Conservation (phyloP, 768 basidiomycete genomes). For the Gyrodon lividus region DNA sequence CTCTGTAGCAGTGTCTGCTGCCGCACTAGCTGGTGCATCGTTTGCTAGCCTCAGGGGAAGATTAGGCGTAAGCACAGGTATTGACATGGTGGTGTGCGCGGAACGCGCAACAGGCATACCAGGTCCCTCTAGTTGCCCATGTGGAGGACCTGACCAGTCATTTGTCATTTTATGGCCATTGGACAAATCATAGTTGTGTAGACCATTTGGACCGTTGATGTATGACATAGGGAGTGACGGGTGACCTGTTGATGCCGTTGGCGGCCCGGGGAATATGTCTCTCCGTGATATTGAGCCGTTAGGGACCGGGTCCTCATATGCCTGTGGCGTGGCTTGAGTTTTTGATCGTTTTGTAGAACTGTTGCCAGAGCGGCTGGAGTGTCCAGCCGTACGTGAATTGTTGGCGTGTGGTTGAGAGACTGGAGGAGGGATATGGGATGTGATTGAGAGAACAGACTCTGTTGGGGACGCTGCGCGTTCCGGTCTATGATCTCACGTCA, state of each 20-base stretch:
- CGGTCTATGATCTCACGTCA: conserved; percentile 37
- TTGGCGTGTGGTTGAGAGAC: conserved; percentile 26
- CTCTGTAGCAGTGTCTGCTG: conserved; percentile 42
- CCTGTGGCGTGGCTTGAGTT: conserved; percentile 35
- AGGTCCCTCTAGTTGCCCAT: conserved; percentile 67
- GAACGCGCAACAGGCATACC: conserved; percentile 70
- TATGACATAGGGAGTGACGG: conserved; percentile 53
- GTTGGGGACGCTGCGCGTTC: conserved; percentile 70
- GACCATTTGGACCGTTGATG: conserved; percentile 36
- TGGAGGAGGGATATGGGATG: conserved; percentile 56
- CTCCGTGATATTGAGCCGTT: conserved; percentile 38
- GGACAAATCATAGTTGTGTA: conserved; percentile 41
- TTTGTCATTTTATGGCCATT: conserved; percentile 33
- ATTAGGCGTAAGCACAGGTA: conserved; percentile 23
- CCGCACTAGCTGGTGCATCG: conserved; percentile 35
- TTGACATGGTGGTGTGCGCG: conserved; percentile 22
- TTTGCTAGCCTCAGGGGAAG: conserved; percentile 27
- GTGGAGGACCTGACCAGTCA: conserved; percentile 54
- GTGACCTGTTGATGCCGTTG: conserved; percentile 48
- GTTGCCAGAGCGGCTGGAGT: conserved; percentile 33
- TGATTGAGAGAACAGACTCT: conserved; percentile 70
- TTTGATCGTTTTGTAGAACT: conserved; percentile 43
- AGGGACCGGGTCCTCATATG: conserved; percentile 43
- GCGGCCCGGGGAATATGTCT: conserved; percentile 49
- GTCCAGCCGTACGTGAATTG: conserved; percentile 28